Evolutionary conservation across 2,329 filamentous ascomycete genomes (phyloP).

Genomic region (Cladosporium colombiae): DNA sequence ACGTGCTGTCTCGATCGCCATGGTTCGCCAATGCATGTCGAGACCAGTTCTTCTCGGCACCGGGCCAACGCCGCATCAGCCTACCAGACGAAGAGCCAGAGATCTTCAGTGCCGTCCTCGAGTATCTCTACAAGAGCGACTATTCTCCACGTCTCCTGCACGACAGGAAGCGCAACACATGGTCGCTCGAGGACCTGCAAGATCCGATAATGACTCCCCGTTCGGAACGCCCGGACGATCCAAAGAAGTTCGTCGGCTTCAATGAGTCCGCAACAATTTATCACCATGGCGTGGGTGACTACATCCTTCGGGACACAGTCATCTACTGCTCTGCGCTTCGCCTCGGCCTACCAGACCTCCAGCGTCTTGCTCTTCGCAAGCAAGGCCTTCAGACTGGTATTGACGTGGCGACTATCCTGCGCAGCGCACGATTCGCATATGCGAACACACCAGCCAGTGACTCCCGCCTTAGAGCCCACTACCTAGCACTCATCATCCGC

Average conservation of each 20-base stretch:
- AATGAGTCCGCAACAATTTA: slow-evolving; percentile 72
- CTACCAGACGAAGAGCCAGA: slow-evolving; percentile 81
- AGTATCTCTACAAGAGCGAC: slow-evolving; percentile 96
- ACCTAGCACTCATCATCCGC: slow-evolving; percentile 95
- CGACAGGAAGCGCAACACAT: slow-evolving; percentile 82
- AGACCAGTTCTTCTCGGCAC: slow-evolving; percentile 68
- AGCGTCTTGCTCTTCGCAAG: slow-evolving; percentile 87
- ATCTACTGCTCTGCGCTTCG: slow-evolving; percentile 91
- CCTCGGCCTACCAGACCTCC: slow-evolving; percentile 89
- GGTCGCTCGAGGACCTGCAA: slow-evolving; percentile 77
- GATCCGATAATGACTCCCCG: slow-evolving; percentile 29
- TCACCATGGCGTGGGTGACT: slow-evolving; percentile 70
- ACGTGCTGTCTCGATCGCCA: slow-evolving; percentile 81
- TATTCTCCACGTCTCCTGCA: slow-evolving; percentile 88
- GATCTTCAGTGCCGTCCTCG: slow-evolving; percentile 88
- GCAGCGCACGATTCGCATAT: slow-evolving; percentile 92
- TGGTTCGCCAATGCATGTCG: slow-evolving; percentile 67
- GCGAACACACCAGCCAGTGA: slow-evolving; percentile 92
- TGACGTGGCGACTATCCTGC: slow-evolving; percentile 86
- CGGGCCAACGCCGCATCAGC: slow-evolving; percentile 71
- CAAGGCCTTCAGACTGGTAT: slow-evolving; percentile 92
- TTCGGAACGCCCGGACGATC: slow-evolving; percentile 46
- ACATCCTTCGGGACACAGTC: slow-evolving; percentile 86
- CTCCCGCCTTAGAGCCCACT: slow-evolving; percentile 90
- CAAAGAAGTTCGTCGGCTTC: slow-evolving; percentile 50